These are phyloP conservation scores for Tardiomyces blankii DNA, from an alignment of 1,139 yeast genomes.

Conservation along the genomic window DNA sequence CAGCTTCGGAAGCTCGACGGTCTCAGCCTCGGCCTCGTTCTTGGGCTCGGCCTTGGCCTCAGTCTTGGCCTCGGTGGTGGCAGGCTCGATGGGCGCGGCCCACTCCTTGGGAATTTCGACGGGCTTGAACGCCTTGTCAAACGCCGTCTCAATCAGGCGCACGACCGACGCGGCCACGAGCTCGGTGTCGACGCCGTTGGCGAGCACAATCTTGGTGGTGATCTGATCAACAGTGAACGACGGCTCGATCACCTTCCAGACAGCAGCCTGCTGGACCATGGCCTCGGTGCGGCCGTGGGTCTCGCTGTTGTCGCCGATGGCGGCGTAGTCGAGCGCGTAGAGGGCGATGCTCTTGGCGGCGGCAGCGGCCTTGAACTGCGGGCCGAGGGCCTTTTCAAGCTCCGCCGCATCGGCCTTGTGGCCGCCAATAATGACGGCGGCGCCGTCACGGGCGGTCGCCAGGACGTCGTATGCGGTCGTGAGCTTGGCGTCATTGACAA, in stretches of 20 bases:
- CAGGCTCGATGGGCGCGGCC: constrained; percentile 12
- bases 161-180: constrained; percentile 74
- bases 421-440: constrained; percentile 40
- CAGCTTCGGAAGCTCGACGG: constrained; percentile 34
- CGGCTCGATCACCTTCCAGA: constrained; percentile 66
- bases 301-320: constrained; percentile 47
- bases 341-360: constrained; percentile 40
- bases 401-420: constrained; percentile 30
- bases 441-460: constrained; percentile 47
- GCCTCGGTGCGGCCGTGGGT: constrained; percentile 69
- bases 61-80: constrained; percentile 11
- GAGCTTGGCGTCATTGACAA: constrained; percentile 48
- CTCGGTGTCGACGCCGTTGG: constrained; percentile 76
- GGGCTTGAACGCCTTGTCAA: constrained; percentile 20
- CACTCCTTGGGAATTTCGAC: constrained; percentile 27
- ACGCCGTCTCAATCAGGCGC: constrained; percentile 35
- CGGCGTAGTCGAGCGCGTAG: constrained; percentile 38
- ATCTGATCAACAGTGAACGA: constrained; percentile 48
- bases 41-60: constrained; percentile 21
- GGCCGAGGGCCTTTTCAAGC: constrained; percentile 41
- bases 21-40: constrained; percentile 21
- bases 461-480: constrained; percentile 49
- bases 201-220: constrained; percentile 69
- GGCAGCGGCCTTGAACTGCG: constrained; percentile 42
- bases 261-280: constrained; percentile 67